Base-by-base conservation (phyloP, 768 basidiomycete species). In the Coprinopsis marcescibilis region DNA sequence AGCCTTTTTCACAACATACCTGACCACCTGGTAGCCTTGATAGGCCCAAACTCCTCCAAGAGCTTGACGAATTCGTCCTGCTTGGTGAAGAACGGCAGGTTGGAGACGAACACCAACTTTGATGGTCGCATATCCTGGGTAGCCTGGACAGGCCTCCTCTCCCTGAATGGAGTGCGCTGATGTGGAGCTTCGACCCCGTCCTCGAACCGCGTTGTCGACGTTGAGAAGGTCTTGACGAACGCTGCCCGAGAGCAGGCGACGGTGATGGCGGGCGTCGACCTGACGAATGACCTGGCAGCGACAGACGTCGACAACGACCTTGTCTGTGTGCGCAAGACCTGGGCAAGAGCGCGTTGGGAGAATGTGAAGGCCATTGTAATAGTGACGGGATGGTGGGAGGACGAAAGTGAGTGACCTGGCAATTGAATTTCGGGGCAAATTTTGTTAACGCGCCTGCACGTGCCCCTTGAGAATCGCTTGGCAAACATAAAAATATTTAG, bases 1-100 rank as follows among this genome's bases (percentile, higher is more conserved):
- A 32, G 25, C 17, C 29, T 7, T 2, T 4, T 2, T 23, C 14
- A 26, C 3, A 49, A n/a, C 48, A 19, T 33, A 49, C 48, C 29
- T 11, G 12, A 12, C 23, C 43, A 43, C 7, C 19, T 23, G 5
- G 39, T 21, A 17, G 2, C 32, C 13, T 37, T 4, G 20, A 49
- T 30, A 14, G 32, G 17, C 4, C 40, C 48, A 44, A 25, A 25
- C 19, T 30, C 48, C 11, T 36, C 34, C 26, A 49, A 49, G 24
- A 44, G 17, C n/a, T 29, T 32, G 26, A 35, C 24, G 12, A 49
- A 24, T 17, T 26, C 48, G 12, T 36, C 43, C 42, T 49, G 21
- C 2, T 43, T 37, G 35, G 35, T 21, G 21, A 49, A 49, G 42
- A 49, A 49, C 15, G 48, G 48, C 7, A 49, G 21, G n/a, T 27